Evolutionary conservation across 208 protist genomes (phyloP).

Genomic region (Strigomonas galati): DNA sequence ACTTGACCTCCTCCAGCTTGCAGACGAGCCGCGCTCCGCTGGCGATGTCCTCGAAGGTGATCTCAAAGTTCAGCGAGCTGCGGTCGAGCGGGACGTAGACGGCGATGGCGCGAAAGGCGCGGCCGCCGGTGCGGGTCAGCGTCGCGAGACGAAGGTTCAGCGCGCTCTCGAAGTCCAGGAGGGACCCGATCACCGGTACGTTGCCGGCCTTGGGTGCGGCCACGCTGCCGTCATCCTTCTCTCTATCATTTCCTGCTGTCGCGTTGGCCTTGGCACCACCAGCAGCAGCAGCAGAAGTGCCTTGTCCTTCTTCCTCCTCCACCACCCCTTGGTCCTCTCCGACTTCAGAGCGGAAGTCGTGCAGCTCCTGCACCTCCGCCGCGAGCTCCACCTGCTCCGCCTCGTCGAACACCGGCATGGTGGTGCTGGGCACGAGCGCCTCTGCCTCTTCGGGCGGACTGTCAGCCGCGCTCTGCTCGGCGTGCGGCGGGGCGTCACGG

Average conservation of each 20-base stretch:
- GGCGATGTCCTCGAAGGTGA: constrained; percentile 85
- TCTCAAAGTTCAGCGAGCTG: constrained; percentile 54
- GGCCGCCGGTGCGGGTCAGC: constrained; percentile 73
- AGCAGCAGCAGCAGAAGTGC: not conserved
- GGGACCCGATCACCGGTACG: constrained; percentile 31
- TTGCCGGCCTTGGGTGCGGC: constrained; percentile 1
- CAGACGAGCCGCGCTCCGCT: constrained; percentile 63
- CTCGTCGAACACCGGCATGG: constrained; percentile 11
- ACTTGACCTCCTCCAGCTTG: constrained; percentile 56
- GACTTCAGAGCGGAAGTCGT: constrained; percentile 1
- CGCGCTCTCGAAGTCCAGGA: constrained; percentile 75
- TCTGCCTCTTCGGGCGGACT: constrained; percentile 1
- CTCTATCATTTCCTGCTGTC: not conserved
- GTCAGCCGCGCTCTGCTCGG: not conserved
- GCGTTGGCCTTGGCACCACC: not conserved
- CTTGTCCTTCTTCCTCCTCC: too few species aligned
- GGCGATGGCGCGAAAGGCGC: constrained; percentile 79
- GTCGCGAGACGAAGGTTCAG: constrained; percentile 86
- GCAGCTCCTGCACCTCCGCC: constrained; percentile 33
- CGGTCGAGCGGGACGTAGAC: constrained; percentile 60
- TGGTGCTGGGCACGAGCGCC: not conserved
- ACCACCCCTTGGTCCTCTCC: not conserved
- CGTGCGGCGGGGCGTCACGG: not conserved
- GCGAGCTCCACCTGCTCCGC: constrained; percentile 46
- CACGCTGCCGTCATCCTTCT: not conserved